phyloP scores from a whole-genome alignment of 2,329 filamentous ascomycete genomes.

The Aspergillus luchuensis region DNA sequence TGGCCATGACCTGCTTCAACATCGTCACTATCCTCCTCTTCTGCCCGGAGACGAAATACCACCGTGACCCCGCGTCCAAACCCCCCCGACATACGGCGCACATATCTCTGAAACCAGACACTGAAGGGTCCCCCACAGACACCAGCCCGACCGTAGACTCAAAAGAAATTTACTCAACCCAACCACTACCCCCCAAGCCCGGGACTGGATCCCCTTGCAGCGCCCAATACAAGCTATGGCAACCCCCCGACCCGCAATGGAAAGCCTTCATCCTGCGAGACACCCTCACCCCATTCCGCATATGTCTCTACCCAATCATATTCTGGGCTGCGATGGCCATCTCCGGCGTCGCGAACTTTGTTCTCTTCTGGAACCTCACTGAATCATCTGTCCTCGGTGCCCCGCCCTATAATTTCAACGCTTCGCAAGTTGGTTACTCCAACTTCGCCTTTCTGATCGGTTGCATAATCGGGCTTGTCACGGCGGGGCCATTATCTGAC shows the following conservation, averaged over 20 bases:
- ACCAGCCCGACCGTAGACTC: not conserved
- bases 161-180: not conserved
- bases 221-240: slow-evolving; percentile 3
- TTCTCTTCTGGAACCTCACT: slow-evolving; percentile 13
- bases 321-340: slow-evolving; percentile 1
- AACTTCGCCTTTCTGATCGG: slow-evolving; percentile 11
- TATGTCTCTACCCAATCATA: slow-evolving; percentile 8
- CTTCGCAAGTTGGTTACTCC: not conserved
- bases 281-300: not conserved
- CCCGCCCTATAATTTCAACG: slow-evolving; percentile 7
- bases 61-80: not conserved
- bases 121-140: not conserved
- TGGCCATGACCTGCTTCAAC: slow-evolving; percentile 6
- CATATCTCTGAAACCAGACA: not conserved
- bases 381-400: slow-evolving; percentile 3
- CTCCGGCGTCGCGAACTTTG: slow-evolving; percentile 3
- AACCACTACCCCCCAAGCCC: not conserved
- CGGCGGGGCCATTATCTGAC: slow-evolving; percentile 11
- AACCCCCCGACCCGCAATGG: not conserved
- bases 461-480: not conserved
- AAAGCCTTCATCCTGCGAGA: slow-evolving; percentile 9
- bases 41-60: slow-evolving; percentile 12
- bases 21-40: not conserved
- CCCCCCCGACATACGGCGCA: not conserved
- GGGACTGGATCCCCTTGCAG: not conserved